These are phyloP conservation scores for Suillus luteus DNA, from an alignment of 768 basidiomycete species.

Conservation along the genomic window DNA sequence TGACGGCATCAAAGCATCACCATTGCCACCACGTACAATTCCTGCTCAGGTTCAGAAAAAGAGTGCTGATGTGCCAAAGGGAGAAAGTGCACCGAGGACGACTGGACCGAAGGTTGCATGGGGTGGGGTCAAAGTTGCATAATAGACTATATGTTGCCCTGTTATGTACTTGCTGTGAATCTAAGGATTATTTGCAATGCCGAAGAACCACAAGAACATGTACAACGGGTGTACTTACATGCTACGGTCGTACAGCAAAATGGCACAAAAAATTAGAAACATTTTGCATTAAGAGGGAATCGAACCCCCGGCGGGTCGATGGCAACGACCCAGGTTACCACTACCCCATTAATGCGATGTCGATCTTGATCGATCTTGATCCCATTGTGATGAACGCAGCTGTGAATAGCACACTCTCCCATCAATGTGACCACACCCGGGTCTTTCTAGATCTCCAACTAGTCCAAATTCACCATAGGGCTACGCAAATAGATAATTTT, in stretches of 20 bases:
- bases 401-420: background rate
- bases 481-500: background rate
- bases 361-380: background rate
- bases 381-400: background rate
- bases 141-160: slow-evolving; percentile 1
- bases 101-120: slow-evolving; percentile 60
- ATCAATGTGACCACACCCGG: background rate
- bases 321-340: slow-evolving; percentile 70
- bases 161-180: slow-evolving; percentile 3
- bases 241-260: background rate
- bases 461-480: too few relatives aligned
- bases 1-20: slow-evolving; percentile 68
- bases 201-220: background rate
- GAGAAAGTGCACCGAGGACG: slow-evolving; percentile 36
- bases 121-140: slow-evolving; percentile 40
- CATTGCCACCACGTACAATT: slow-evolving; percentile 42
- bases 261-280: background rate
- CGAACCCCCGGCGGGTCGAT: slow-evolving; percentile 89
- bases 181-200: background rate
- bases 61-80: slow-evolving; percentile 27
- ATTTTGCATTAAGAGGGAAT: slow-evolving; percentile 79
- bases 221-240: background rate
- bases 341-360: slow-evolving; percentile 60
- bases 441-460: background rate
- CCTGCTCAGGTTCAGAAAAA: slow-evolving; percentile 15